A percentile compares a stretch with the other conserved stretches of the same genome.
These are phyloP conservation scores for Simmondsia chinensis DNA, from an alignment of 148 eudicot genomes.

Conservation along the genomic window DNA sequence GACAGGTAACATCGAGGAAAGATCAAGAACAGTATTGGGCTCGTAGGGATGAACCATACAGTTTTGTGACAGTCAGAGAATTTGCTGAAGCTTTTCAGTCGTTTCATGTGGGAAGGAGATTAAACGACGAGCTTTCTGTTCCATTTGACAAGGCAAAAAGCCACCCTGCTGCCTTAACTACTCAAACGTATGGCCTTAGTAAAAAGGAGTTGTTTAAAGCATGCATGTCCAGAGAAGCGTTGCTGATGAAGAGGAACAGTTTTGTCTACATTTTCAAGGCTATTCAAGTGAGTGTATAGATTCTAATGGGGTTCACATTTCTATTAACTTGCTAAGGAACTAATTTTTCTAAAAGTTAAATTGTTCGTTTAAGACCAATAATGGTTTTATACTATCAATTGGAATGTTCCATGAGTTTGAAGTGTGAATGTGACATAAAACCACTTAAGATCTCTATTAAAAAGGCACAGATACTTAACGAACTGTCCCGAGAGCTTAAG, in stretches of 20 bases:
- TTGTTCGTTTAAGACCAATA: no score
- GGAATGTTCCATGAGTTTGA: no score
- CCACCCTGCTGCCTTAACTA: slow-evolving; percentile 79
- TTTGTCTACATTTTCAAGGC: slow-evolving; percentile 69
- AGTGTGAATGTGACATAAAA: no score
- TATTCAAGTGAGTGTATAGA: slow-evolving; percentile 38
- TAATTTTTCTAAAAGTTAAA: not conserved
- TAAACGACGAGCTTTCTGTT: slow-evolving; percentile 46
- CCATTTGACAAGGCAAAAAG: slow-evolving; percentile 64
- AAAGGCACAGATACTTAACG: no score
- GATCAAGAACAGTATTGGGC: slow-evolving; percentile 89
- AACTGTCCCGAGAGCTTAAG: no score
- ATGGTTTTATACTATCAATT: no score
- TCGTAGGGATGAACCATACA: slow-evolving; percentile 37
- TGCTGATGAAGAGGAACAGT: slow-evolving; percentile 71
- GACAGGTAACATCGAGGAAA: slow-evolving; percentile 80
- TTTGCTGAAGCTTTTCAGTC: slow-evolving; percentile 68
- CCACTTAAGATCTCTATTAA: no score
- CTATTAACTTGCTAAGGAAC: not conserved
- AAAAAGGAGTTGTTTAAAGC: slow-evolving; percentile 74
- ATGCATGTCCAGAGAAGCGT: slow-evolving; percentile 53
- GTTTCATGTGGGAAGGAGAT: slow-evolving; percentile 58
- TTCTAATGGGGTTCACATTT: not conserved
- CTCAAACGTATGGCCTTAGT: slow-evolving; percentile 48
- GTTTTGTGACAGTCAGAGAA: slow-evolving; percentile 44